phyloP scores from a whole-genome alignment of 768 basidiomycete species.

The Lanmaoa rubissima region DNA sequence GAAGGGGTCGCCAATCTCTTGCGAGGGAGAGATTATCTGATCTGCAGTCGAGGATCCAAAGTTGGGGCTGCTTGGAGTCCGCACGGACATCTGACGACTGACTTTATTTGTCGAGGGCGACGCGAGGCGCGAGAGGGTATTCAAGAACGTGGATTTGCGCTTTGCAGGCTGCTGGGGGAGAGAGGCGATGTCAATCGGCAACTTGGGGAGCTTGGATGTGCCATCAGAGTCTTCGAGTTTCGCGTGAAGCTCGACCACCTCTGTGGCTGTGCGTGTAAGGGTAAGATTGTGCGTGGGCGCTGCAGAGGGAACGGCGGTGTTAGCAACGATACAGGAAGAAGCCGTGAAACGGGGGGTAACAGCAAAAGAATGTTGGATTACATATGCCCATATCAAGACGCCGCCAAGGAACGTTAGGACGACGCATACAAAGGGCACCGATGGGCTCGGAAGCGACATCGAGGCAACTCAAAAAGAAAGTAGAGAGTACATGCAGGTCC shows the following conservation, averaged over 20 bases:
- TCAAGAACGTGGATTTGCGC: constrained; percentile 81
- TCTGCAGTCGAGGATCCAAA: constrained; percentile 34
- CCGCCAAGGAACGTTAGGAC: constrained; percentile 16
- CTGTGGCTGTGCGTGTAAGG: constrained; percentile 71
- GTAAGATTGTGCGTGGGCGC: constrained; percentile 91
- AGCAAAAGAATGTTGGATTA: constrained; percentile 14
- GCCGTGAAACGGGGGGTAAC: constrained; percentile 15
- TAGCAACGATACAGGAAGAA: constrained; percentile 24
- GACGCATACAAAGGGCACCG: constrained; percentile 22
- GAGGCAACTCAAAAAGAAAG: constrained; percentile 20
- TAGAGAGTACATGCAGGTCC: constrained; percentile 16
- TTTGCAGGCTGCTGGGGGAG: constrained; percentile 55
- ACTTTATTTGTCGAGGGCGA: constrained; percentile 64
- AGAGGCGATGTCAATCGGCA: constrained; percentile 58
- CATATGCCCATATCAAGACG: constrained; percentile 11
- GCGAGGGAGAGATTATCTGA: constrained; percentile 47
- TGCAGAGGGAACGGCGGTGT: constrained; percentile 37
- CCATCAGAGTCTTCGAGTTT: constrained; percentile 72
- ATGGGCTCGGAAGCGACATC: constrained; percentile 27
- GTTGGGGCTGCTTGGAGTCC: constrained; percentile 29
- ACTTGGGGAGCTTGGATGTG: constrained; percentile 51
- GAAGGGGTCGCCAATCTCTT: constrained; percentile 66
- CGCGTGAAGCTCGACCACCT: constrained; percentile 78
- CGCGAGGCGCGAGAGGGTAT: constrained; percentile 80
- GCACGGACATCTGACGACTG: constrained; percentile 39